Evolutionary conservation across 1,139 yeast genomes (phyloP), one percentile per base, ranked within the genome.

Genomic region (Lipomyces yarrowii): DNA sequence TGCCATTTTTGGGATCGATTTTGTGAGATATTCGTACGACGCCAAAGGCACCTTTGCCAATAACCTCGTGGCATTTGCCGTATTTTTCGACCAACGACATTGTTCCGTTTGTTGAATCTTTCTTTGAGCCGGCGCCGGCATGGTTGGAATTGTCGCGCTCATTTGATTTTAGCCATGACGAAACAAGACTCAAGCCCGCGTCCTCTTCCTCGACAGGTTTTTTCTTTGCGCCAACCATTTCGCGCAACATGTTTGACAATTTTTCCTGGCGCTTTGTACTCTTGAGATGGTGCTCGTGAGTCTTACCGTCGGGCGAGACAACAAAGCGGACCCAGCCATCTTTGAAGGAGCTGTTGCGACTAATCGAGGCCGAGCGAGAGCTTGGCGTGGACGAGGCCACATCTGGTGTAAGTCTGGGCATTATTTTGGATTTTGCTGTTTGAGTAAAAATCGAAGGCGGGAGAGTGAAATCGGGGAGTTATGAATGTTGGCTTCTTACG

Each of bases 251-350:
- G 69, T 87, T 87, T 23, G 91, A 85, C 60, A 93, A 81, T 75
- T 91, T 92, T 75, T 93, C 98, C 77, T 92, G 98, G 71, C 98
- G 84, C 74, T 88, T 87, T 11, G 93, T 88, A 57, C 89, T 86
- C 68, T 87, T 84, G 71, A 93, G 81, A 74, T 86, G 87, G 77
- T 93, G 98, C 73, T 87, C 91, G 77, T 93, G 98, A n/a, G 67
- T 35, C 61, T 55, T 65, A 59, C 67, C 65, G 33, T 65, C 69
- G 42, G 61, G 57, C 21, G 67, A 37, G 61, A 64, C 42, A 51
- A 48, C 39, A 69, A 70, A 64, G n/a, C 65, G 61, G 57, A 33
- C 69, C 70, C 62, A 70, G 70, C 63, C 71, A 60, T 56, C 70
- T 26, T 56, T 61, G 58, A 55, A 21, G 13, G 63, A 63, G 63